These are phyloP conservation scores for Ceratocystis alfenasii DNA, from an alignment of 2,329 filamentous ascomycete genomes.

Conservation along the genomic window DNA sequence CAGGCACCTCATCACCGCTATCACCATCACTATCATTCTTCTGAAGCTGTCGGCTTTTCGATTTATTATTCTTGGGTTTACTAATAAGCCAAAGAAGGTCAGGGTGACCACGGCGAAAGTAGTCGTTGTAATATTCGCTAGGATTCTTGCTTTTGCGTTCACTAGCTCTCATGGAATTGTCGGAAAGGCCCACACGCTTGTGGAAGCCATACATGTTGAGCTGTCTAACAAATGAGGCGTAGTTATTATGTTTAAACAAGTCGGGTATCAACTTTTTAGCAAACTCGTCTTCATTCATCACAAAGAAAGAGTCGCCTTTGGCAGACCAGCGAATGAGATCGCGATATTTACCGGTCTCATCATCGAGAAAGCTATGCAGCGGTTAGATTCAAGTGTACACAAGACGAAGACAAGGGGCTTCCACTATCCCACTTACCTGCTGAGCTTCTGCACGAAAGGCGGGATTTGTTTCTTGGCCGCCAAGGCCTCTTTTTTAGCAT, in stretches of 20 bases:
- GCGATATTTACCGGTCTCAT: slow-evolving; percentile 63
- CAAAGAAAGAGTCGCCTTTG: slow-evolving; percentile 90
- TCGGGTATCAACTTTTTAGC: slow-evolving; percentile 94
- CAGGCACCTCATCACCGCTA: slow-evolving; percentile 42
- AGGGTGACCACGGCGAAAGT: slow-evolving; percentile 84
- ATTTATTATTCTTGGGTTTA: slow-evolving; percentile 71
- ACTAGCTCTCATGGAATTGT: slow-evolving; percentile 95
- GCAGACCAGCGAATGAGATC: slow-evolving; percentile 96
- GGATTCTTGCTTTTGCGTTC: slow-evolving; percentile 96
- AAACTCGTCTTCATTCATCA: slow-evolving; percentile 95
- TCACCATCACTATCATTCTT: slow-evolving; percentile 61
- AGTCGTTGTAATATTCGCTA: slow-evolving; percentile 95
- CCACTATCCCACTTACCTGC: slow-evolving; percentile 55
- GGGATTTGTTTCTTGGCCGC: slow-evolving; percentile 91
- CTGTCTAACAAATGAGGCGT: slow-evolving; percentile 89
- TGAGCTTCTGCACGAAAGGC: slow-evolving; percentile 93
- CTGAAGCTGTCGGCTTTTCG: slow-evolving; percentile 48
- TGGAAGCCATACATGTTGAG: slow-evolving; percentile 98
- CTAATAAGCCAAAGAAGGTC: slow-evolving; percentile 93
- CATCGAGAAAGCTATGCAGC: slow-evolving; percentile 70
- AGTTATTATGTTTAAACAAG: slow-evolving; percentile 98
- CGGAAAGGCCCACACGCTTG: slow-evolving; percentile 83
- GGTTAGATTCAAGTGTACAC: slow-evolving; percentile 24
- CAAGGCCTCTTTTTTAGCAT: slow-evolving; percentile 78
- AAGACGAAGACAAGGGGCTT: too few relatives aligned